Conservation (phyloP, 1,139 yeast genomes). For the Debaryomyces udenii region DNA sequence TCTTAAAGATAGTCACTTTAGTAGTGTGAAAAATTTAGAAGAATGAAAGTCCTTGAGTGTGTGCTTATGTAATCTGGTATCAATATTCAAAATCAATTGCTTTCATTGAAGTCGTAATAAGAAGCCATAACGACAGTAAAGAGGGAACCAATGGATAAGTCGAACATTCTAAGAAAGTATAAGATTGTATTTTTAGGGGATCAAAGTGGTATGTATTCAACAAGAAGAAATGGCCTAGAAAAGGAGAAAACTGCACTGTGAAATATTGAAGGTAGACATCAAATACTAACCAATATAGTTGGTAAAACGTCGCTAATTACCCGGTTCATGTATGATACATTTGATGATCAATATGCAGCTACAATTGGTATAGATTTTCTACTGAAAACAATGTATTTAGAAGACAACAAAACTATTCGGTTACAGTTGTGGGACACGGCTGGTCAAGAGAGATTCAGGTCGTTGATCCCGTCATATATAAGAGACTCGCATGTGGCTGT, state of each 20-base stretch:
- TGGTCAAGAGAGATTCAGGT: constrained; percentile 63
- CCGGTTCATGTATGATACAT: constrained; percentile 97
- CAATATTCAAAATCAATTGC: constrained; percentile 2
- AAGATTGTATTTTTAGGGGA: constrained; percentile 97
- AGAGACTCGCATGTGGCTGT: constrained; percentile 98
- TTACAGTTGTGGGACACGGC: constrained; percentile 63
- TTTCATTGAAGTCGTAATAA: not conserved
- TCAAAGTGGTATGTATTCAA: constrained; percentile 65
- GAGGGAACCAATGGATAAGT: constrained; percentile 9
- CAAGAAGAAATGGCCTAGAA: not conserved
- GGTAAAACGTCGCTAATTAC: constrained; percentile 96
- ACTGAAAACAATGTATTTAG: constrained; percentile 71
- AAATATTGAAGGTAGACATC: no score
- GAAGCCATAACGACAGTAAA: no score
- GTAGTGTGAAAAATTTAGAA: not conserved
- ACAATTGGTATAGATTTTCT: constrained; percentile 96
- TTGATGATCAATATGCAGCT: constrained; percentile 93
- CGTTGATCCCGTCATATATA: constrained; percentile 80
- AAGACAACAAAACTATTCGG: constrained; percentile 56
- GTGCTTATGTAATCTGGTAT: constrained; percentile 3
- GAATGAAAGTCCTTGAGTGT: not conserved
- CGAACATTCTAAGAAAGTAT: constrained; percentile 57
- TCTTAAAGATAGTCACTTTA: not conserved
- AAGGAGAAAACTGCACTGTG: not conserved
- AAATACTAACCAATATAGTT: constrained; percentile 38